These are phyloP conservation scores for Eustoma russellianum DNA, from an alignment of 257 asterid genomes.

Conservation along the genomic window DNA sequence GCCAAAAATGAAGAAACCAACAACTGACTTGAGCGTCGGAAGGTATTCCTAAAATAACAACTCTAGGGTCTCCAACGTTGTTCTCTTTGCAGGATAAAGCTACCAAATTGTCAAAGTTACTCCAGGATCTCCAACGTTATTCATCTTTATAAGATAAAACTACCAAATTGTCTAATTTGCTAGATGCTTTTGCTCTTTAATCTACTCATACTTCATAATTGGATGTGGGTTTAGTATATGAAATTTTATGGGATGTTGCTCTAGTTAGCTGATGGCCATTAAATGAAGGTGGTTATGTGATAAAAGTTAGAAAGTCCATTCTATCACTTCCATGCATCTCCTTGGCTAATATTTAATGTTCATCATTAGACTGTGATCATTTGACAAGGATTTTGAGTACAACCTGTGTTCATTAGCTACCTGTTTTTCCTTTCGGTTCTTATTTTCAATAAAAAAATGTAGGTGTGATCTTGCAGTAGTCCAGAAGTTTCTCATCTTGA, in stretches of 20 bases:
- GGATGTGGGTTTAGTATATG: slow-evolving; percentile 28
- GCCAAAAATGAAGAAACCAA: too few relatives aligned
- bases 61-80: too few relatives aligned
- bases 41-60: too few relatives aligned
- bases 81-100: too few relatives aligned
- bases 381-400: slow-evolving; percentile 18
- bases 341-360: slow-evolving; percentile 6
- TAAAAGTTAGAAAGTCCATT: slow-evolving; percentile 38
- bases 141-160: too few relatives aligned
- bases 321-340: slow-evolving; percentile 41
- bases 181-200: not conserved
- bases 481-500: slow-evolving; percentile 33
- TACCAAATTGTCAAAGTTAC: too few relatives aligned
- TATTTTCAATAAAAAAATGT: slow-evolving; percentile 30
- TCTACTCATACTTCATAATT: slow-evolving; percentile 3
- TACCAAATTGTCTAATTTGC: too few relatives aligned
- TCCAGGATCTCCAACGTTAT: too few relatives aligned
- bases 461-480: slow-evolving; percentile 56
- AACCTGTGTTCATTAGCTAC: slow-evolving; percentile 41
- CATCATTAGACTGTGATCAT: slow-evolving; percentile 13
- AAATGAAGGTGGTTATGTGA: slow-evolving; percentile 23
- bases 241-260: not conserved
- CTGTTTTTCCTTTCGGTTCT: slow-evolving; percentile 36
- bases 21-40: too few relatives aligned
- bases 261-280: slow-evolving; percentile 28